Percentiles rank a stretch among this genome's conserved stretches.
These are phyloP conservation scores for Starmerella sirachaensis DNA, from an alignment of 805 yeast species.

Conservation along the genomic window DNA sequence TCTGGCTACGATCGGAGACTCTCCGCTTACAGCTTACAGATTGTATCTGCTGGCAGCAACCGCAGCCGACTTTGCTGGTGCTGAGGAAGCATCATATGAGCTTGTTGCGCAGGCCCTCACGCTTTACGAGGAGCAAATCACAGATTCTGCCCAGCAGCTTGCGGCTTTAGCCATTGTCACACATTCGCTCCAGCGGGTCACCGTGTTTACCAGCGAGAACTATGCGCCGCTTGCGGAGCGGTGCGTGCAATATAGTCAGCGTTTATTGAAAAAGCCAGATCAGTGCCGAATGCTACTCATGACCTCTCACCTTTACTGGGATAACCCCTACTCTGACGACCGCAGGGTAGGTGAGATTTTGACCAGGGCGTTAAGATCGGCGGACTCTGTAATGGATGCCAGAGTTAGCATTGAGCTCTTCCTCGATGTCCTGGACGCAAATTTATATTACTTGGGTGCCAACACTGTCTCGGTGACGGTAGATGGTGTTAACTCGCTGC, in stretches of 20 bases:
- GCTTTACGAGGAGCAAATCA: conserved; percentile 57
- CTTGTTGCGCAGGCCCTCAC: conserved; percentile 79
- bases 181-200: conserved; percentile 40
- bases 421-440: conserved; percentile 78
- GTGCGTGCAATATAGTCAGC: conserved; percentile 77
- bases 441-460: conserved; percentile 72
- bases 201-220: conserved; percentile 48
- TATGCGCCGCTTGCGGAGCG: conserved; percentile 76
- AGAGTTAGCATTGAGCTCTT: conserved; percentile 66
- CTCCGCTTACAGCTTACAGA: conserved; percentile 30
- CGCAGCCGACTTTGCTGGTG: conserved; percentile 63
- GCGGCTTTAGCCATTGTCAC: conserved; percentile 41
- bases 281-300: conserved; percentile 84
- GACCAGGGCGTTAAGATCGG: conserved; percentile 76
- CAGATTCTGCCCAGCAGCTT: conserved; percentile 43
- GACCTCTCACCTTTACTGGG: conserved; percentile 75
- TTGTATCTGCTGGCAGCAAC: conserved; percentile 54
- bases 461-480: conserved; percentile 60
- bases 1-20: conserved; percentile 28
- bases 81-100: conserved; percentile 71
- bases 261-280: conserved; percentile 79
- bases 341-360: conserved; percentile 78
- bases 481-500: conserved; percentile 71
- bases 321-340: conserved; percentile 19
- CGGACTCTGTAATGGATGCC: conserved; percentile 85